These are phyloP conservation scores for Allium sativum DNA, from an alignment of 106 monocot species.

Conservation along the genomic window DNA sequence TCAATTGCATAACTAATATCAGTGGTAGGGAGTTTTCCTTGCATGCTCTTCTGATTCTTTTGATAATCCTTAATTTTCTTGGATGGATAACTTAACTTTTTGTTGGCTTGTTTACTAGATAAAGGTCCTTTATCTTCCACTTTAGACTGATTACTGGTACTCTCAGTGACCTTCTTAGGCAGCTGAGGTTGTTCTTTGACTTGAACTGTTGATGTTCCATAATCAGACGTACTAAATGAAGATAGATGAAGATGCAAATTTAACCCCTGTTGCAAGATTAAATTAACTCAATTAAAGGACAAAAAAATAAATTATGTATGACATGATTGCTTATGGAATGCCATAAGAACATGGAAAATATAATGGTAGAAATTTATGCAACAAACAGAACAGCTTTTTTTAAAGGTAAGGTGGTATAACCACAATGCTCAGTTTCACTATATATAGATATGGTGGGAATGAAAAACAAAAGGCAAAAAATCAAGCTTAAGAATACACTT, in stretches of 20 bases:
- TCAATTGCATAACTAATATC: conserved; percentile 45
- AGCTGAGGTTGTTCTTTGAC: conserved; percentile 8
- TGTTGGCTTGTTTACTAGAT: conserved; percentile 1
- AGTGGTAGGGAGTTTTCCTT: conserved; percentile 9
- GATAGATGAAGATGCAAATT: conserved; percentile 55
- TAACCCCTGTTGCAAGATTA: conserved; percentile 27
- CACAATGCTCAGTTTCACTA: no score
- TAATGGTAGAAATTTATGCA: no score
- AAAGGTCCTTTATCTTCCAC: conserved; percentile 5
- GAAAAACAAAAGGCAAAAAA: no score
- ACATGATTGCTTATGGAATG: no score
- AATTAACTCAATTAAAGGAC: not conserved
- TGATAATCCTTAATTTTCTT: not conserved
- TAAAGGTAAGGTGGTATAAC: no score
- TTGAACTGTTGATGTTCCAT: not conserved
- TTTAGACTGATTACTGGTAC: conserved; percentile 5
- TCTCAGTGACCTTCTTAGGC: not conserved
- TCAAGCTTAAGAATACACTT: no score
- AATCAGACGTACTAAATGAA: conserved; percentile 21
- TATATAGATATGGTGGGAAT: no score
- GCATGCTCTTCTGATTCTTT: not conserved
- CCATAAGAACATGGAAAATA: no score
- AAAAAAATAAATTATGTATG: not conserved
- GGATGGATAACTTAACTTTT: not conserved
- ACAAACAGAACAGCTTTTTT: no score